Conservation (phyloP, 768 basidiomycete genomes). For the Lactifluus hygrophoroides region DNA sequence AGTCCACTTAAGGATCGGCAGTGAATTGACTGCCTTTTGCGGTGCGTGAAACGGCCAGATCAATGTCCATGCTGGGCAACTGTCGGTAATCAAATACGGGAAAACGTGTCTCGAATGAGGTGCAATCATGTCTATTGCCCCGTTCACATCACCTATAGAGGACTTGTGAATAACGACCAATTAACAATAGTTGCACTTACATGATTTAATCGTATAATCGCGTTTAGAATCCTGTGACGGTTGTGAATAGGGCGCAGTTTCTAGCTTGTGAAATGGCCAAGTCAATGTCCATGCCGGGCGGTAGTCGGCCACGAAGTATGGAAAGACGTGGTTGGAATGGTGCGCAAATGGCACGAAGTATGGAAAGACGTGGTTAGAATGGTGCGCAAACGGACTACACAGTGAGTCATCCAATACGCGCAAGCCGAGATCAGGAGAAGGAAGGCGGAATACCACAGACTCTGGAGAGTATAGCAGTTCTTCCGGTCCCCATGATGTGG, state of each 20-base stretch:
- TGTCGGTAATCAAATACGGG: slow-evolving; percentile 1
- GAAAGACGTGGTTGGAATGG: not conserved
- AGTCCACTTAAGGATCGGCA: slow-evolving; percentile 10
- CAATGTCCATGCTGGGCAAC: slow-evolving; percentile 10
- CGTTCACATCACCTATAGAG: not conserved
- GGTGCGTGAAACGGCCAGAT: slow-evolving; percentile 16
- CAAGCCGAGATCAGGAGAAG: slow-evolving; percentile 31
- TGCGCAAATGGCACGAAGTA: not conserved
- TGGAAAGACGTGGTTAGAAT: slow-evolving; percentile 1
- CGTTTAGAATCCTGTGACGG: slow-evolving; percentile 17
- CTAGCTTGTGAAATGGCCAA: slow-evolving; percentile 15
- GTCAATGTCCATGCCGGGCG: slow-evolving; percentile 11
- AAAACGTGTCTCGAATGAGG: not conserved
- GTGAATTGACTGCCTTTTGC: not conserved
- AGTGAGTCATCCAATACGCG: slow-evolving; percentile 49
- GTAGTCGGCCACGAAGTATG: not conserved
- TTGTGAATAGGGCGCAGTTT: not conserved
- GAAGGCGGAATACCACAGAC: slow-evolving; percentile 10
- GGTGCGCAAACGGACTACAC: slow-evolving; percentile 36
- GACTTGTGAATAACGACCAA: slow-evolving; percentile 33
- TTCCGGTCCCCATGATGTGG: slow-evolving; percentile 20
- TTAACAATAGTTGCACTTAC: slow-evolving; percentile 25
- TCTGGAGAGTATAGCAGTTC: slow-evolving; percentile 15
- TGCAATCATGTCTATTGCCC: not conserved
- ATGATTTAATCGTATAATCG: slow-evolving; percentile 23